Base-by-base conservation (phyloP, 495 filamentous ascomycete species). In the Neurospora sp. region DNA sequence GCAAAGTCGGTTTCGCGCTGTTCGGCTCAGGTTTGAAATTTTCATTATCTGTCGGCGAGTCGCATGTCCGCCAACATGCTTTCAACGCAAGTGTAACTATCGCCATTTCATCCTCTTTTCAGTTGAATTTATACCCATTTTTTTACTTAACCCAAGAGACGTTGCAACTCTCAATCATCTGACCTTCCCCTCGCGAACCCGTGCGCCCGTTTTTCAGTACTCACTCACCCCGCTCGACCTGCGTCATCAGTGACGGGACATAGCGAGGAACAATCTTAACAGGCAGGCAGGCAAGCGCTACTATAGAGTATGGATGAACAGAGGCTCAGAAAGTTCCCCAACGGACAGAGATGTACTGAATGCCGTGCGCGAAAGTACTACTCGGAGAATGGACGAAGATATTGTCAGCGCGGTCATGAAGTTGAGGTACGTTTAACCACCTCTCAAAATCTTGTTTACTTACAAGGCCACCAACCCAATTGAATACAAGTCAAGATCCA, bases 361-460 rank as follows among this genome's bases (percentile, higher is more conserved):
- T 89, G 87, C 72, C 81, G 83, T 35, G 82, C 85, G 12, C 79
- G 81, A 44, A 76, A 82, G 40, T 88, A 84, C 80, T 87, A 88
- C 72, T 78, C 81, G 72, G 83, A 85, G 73, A 82, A 85, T 74
- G 86, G 86, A 18, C 76, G 82, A 12, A 80, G 82, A n/a, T 88
- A 87, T 74, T 89, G 87, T 73, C 79, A 86, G 27, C 85, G 87
- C 46, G 87, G 86, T 9, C 87, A 89, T 77, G 84, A 84, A 69
- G 82, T 86, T 35, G 85, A 87, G 74, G 87, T 81, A 69, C 60
- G 72, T 71, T 5, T 18, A n/a, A 42, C 70, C 18, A 14, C 46
- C 31, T 2, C 5, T 2, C 10, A 40, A 31, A 18, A 39, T 12
- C 37, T 40, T n/a, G 23, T 73, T 49, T 18, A 16, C 71, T 44